Evolutionary conservation across 352 stramenopile genomes (phyloP), one percentile per base, ranked within the genome.

Genomic region (Phytophthora chlamydospora): DNA sequence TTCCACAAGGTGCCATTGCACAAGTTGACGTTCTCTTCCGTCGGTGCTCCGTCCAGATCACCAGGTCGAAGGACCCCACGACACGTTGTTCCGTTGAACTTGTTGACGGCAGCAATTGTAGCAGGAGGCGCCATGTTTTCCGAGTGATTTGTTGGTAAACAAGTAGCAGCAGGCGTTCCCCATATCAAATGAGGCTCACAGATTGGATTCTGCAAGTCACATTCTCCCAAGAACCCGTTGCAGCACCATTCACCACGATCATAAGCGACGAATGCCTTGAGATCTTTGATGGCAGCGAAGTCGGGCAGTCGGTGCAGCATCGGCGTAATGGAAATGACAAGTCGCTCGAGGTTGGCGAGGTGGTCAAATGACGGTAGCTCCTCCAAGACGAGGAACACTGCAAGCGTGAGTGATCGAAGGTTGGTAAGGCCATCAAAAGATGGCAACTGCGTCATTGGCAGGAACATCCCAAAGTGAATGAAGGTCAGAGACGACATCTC

Each of bases 401-500:
- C n/a, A n/a, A n/a, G n/a, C n/a, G n/a, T n/a, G n/a, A n/a, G n/a
- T n/a, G 43, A 56, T 24, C 58, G 58, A 17, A 73, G 34, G 7
- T 67, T 76, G 5, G 35, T 38, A 16, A 70, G 49, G 11, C 59
- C 61, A 4, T 52, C 17, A 13, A 76, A 58, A 0, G 58, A 49
- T 21, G 58, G 62, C 0, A 73, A 34, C 3, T 45, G 29, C 6
- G 33, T 4, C 24, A 73, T 36, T 12, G 33, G 13, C 0, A 40
- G 40, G 39, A 68, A 62, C 1, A 6, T 21, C 2, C 39, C 53
- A 19, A 73, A 46, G 53, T 71, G 63, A 16, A 76, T 31, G 21
- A 71, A 73, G 13, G 51, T 51, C 35, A 76, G 68, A 19, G 53
- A 62, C 13, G 21, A 16, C 63, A 73, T 76, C n/a, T n/a, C n/a